A percentile compares a stretch with the other conserved stretches of the same genome.
These are phyloP conservation scores for Asterophora lycoperdoides DNA, from an alignment of 768 basidiomycete species.

Conservation along the genomic window DNA sequence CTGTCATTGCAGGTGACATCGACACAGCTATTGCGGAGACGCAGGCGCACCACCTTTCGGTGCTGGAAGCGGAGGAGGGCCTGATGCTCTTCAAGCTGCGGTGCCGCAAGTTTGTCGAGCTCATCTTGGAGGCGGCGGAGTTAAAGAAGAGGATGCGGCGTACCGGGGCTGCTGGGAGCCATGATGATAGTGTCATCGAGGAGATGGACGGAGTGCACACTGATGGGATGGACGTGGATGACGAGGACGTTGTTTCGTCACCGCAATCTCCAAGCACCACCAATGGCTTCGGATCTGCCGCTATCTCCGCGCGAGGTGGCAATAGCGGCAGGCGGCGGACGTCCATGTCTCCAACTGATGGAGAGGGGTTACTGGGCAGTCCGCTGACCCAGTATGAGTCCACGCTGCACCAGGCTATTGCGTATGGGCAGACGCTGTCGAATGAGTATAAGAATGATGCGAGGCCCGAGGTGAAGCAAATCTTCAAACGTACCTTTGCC, in stretches of 20 bases:
- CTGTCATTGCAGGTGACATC: conserved; percentile 65
- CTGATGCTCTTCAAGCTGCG: conserved; percentile 77
- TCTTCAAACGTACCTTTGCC: conserved; percentile 72
- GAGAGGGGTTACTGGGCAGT: conserved; percentile 16
- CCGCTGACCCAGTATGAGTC: conserved; percentile 42
- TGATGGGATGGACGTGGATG: conserved; percentile 53
- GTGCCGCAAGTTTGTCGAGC: conserved; percentile 83
- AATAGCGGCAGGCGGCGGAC: conserved; percentile 5
- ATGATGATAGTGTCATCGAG: conserved; percentile 33
- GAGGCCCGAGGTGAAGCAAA: conserved; percentile 57
- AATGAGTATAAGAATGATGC: conserved; percentile 62
- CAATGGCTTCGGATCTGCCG: conserved; percentile 25
- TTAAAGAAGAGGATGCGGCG: conserved; percentile 56
- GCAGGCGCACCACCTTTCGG: conserved; percentile 52
- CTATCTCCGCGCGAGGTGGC: conserved; percentile 10
- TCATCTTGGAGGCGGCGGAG: conserved; percentile 67
- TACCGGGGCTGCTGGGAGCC: not conserved
- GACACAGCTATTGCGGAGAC: conserved; percentile 62
- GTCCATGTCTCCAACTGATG: conserved; percentile 6
- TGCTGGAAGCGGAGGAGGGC: conserved; percentile 62
- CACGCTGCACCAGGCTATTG: conserved; percentile 60
- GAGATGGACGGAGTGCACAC: conserved; percentile 35
- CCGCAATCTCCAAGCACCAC: conserved; percentile 15
- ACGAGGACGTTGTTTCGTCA: conserved; percentile 27
- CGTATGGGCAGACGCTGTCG: conserved; percentile 70